Conservation (phyloP, 495 filamentous ascomycete genomes). For the Podospora bellae-mahoneyi region DNA sequence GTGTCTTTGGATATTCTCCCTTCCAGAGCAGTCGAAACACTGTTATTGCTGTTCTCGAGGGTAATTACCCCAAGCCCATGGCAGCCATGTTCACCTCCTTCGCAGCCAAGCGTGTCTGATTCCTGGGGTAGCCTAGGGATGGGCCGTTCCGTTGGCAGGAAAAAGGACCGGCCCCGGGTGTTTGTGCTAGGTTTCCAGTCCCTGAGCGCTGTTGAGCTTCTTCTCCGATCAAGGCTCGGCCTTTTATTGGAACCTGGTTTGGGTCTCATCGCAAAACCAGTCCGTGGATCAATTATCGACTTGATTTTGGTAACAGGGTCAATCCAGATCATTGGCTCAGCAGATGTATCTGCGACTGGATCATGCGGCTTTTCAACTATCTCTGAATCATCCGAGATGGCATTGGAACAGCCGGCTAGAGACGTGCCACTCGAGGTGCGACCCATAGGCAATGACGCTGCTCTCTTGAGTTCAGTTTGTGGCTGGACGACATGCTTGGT, state of each 20-base stretch:
- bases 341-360: not conserved
- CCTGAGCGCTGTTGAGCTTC: not conserved
- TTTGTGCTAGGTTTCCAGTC: constrained; percentile 33
- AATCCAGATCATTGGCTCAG: constrained; percentile 57
- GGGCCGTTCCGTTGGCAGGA: constrained; percentile 34
- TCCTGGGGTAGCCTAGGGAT: constrained; percentile 38
- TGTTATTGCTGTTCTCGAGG: constrained; percentile 15
- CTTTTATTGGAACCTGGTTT: not conserved
- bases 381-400: not conserved
- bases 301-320: constrained; percentile 61
- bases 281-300: constrained; percentile 39
- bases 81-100: constrained; percentile 6
- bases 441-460: not conserved
- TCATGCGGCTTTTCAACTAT: not conserved
- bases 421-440: not conserved
- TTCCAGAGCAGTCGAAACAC: constrained; percentile 23
- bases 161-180: constrained; percentile 30
- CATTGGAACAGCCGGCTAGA: not conserved
- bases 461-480: not conserved
- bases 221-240: not conserved
- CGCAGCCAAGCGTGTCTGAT: constrained; percentile 8
- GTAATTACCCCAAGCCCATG: constrained; percentile 6
- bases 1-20: constrained; percentile 64
- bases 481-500: constrained; percentile 54
- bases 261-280: constrained; percentile 29